Evolutionary conservation across 1,284 basidiomycete species (phyloP).

Genomic region (Tilletia indica): DNA sequence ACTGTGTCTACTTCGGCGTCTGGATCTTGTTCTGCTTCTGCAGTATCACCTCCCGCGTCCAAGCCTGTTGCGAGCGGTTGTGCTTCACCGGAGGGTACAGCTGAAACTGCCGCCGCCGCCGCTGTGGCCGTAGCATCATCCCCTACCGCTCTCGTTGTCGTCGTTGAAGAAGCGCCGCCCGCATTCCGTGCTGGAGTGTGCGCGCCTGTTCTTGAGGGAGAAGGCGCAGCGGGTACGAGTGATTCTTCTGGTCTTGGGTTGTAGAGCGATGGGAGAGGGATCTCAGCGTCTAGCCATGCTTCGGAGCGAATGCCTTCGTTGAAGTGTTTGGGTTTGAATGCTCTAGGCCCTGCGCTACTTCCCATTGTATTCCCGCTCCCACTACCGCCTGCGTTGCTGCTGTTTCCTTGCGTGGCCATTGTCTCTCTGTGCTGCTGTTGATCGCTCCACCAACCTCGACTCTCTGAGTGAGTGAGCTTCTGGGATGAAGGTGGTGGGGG

Average conservation of each 20-base stretch:
- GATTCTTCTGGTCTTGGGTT: neutral
- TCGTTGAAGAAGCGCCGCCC: neutral
- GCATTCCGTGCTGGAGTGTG: no score
- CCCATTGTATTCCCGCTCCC: neutral
- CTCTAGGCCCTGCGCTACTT: neutral
- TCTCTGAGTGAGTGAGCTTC: neutral
- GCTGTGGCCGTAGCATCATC: neutral
- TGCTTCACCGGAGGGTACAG: no score
- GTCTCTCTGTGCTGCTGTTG: neutral
- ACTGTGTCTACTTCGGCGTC: neutral
- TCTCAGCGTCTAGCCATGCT: constrained; percentile 17
- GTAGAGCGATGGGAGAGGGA: constrained; percentile 12
- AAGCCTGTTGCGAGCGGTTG: no score
- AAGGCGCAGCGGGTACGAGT: neutral
- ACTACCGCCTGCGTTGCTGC: neutral
- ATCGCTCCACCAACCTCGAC: neutral
- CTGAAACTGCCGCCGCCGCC: no score
- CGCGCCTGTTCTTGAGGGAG: no score
- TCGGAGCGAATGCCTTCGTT: constrained; percentile 9
- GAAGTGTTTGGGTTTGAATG: constrained; percentile 1
- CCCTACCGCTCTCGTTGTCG: neutral
- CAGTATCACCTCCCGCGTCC: no score
- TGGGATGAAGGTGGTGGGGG: neutral
- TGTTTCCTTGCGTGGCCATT: neutral
- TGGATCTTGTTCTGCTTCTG: neutral